These are phyloP conservation scores for Spathaspora sp. DNA, from an alignment of 1,139 yeast species.

Conservation along the genomic window DNA sequence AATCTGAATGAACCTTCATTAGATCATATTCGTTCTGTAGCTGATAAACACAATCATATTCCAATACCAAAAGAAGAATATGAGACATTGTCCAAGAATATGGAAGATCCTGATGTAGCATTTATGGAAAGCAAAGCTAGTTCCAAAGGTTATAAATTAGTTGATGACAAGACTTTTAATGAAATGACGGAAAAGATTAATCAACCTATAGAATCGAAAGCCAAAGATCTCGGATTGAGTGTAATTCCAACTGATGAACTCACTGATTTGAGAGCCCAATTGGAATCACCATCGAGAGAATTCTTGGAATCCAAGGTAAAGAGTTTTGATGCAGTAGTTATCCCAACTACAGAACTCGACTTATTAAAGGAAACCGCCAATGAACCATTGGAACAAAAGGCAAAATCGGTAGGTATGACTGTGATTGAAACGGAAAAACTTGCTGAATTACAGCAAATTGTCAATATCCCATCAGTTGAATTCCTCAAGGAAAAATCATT, in stretches of 20 bases:
- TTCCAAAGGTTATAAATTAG: conserved; percentile 9
- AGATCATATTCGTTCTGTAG: conserved; percentile 34
- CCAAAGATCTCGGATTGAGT: conserved; percentile 15
- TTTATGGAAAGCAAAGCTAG: conserved; percentile 13
- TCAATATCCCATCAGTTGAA: conserved; percentile 23
- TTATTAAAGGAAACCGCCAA: conserved; percentile 1
- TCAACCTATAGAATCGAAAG: conserved; percentile 18
- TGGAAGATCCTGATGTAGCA: conserved; percentile 7
- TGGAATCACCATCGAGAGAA: conserved; percentile 3
- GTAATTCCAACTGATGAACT: conserved; percentile 6
- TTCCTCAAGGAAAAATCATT: conserved; percentile 28
- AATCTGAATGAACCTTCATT: conserved; percentile 23
- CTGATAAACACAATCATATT: conserved; percentile 19
- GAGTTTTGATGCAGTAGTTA: conserved; percentile 5
- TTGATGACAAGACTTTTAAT: conserved; percentile 13
- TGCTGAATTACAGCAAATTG: conserved; percentile 14
- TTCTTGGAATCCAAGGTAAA: conserved; percentile 1
- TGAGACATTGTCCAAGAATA: conserved; percentile 2
- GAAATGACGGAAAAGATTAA: conserved; percentile 13
- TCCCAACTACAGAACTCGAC: conserved; percentile 3
- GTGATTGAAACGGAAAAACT: conserved; percentile 18
- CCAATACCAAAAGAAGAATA: conserved; percentile 15
- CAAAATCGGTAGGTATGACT: conserved; percentile 1
- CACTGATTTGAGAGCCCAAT: neutral
- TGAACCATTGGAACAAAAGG: conserved; percentile 4